phyloP scores from a whole-genome alignment of 345 rosid species.

The Trapa incisa region DNA sequence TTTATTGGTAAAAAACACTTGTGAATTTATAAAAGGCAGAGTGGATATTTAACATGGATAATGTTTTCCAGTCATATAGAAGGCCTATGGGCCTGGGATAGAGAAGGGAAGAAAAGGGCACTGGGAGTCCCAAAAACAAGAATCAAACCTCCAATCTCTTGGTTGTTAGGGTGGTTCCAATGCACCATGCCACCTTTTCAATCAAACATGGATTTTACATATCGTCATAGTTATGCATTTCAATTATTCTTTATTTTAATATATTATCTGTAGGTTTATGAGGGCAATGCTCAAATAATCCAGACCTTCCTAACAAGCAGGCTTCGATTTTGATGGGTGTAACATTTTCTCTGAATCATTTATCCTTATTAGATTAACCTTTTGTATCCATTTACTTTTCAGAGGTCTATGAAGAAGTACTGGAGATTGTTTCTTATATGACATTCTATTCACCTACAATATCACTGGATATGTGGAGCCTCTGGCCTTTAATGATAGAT shows the following conservation, averaged over 20 bases:
- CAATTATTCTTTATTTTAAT: neutral
- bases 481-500: conserved; percentile 94
- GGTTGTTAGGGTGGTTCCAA: no score
- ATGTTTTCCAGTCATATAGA: no score
- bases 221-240: neutral
- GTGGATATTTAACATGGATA: neutral
- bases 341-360: no score
- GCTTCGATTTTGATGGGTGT: no score
- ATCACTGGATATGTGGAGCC: conserved; percentile 93
- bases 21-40: neutral
- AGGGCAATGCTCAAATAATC: neutral
- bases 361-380: neutral
- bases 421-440: conserved; percentile 98
- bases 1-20: neutral
- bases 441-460: conserved; percentile 91
- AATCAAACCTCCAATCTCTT: no score
- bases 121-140: no score
- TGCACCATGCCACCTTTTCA: no score
- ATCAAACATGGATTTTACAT: neutral
- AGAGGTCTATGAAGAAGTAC: conserved; percentile 99
- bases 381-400: conserved; percentile 16
- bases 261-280: neutral
- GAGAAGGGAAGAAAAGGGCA: no score
- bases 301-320: neutral
- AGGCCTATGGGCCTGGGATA: no score